Evolutionary conservation across 495 filamentous ascomycete species (phyloP), one percentile per base, ranked within the genome.

Genomic region (Hypoxylon perforatum): DNA sequence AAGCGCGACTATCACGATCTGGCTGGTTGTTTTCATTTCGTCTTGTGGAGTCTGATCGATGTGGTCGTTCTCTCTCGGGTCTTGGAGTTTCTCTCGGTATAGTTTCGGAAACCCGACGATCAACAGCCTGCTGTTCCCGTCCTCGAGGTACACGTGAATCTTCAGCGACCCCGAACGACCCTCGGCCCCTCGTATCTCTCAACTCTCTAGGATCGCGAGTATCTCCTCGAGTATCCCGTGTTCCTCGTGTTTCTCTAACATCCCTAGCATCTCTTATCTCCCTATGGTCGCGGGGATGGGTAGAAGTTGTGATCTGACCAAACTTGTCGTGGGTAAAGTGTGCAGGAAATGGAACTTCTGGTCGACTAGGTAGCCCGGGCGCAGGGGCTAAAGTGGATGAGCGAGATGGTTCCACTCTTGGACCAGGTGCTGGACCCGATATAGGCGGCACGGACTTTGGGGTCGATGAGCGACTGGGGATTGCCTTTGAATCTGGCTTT

Each of bases 331-430:
- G 71, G 14, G 70, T 69, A 49, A 77, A 74, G 22, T 73, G 74
- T 6, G 65, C 73, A 4, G 79, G 75, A 18, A 80, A 71, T 0
- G 81, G 74, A 18, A 81, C 74, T 61, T 82, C 77, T 5, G 81
- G 81, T 53, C 81, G 74, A 49, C 63, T 80, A 22, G 81, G 81
- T 1, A 83, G 67, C n/a, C 74, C 75, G 33, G 80, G 80, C 0
- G 73, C 71, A 25, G 72, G 76, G 8, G 78, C 69, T 3, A 84
- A 65, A 11, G 75, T 74, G 19, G 75, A 77, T 30, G 73, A 70
- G 33, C 73, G 80, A 22, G 71, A 65, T 8, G 69, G 57, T 8
- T 83, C 81, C 8, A 55, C n/a, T 49, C 67, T 67, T 12, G 59
- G 63, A 51, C 35, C 46, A 22, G 67, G 35, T 3, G 21, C 47